Evolutionary conservation across 2,329 filamentous ascomycete species (phyloP).

Genomic region (Chaetomiaceae sp.): DNA sequence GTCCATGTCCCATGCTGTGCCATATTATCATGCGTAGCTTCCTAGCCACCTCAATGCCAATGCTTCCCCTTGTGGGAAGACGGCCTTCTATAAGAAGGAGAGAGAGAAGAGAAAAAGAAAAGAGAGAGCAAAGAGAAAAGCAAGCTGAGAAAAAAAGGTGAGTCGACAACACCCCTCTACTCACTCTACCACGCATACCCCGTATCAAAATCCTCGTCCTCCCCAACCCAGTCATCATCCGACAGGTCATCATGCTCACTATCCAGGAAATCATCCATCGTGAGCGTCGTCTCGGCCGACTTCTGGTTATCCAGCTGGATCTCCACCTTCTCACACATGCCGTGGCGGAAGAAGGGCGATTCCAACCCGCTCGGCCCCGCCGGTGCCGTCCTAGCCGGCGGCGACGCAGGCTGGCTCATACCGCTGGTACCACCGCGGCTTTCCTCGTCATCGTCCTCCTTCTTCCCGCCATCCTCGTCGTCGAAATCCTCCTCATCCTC

Average conservation of each 20-base stretch:
- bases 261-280: constrained; percentile 68
- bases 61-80: too few species aligned
- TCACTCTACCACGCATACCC: constrained; percentile 22
- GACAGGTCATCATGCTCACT: constrained; percentile 45
- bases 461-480: constrained; percentile 26
- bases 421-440: too few species aligned
- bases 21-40: too few species aligned
- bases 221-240: constrained; percentile 48
- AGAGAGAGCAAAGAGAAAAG: neutral
- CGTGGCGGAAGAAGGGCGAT: constrained; percentile 42
- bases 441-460: constrained; percentile 6
- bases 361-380: too few species aligned
- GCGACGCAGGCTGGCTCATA: neutral
- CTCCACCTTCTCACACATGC: constrained; percentile 65
- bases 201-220: constrained; percentile 20
- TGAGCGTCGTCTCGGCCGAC: constrained; percentile 61
- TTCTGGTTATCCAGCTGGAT: constrained; percentile 73
- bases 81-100: too few species aligned
- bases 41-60: too few species aligned
- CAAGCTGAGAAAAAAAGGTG: too few species aligned
- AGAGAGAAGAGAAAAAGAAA: neutral
- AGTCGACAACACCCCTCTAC: neutral
- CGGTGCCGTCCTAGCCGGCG: constrained; percentile 13
- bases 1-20: too few species aligned
- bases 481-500: too few species aligned